Percentiles rank a stretch among this genome's conserved stretches.
Evolutionary conservation across 139 green algal species (phyloP).

Genomic region (Volvox reticuliferus): DNA sequence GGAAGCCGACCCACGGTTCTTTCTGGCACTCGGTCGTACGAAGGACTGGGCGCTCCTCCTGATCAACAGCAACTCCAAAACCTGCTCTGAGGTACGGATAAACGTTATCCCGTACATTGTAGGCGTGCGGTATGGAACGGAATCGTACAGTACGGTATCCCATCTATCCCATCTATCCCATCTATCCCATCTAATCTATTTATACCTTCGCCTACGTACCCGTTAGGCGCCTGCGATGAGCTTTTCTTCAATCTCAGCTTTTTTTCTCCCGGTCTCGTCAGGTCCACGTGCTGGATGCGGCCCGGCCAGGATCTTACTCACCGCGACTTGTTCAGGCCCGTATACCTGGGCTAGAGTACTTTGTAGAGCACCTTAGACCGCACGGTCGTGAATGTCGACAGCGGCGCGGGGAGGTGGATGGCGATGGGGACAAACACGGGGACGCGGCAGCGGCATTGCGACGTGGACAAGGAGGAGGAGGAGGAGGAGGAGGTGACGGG

Average conservation of each 20-base stretch:
- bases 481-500: not conserved
- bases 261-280: slow-evolving; percentile 33
- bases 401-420: not conserved
- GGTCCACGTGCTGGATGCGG: slow-evolving; percentile 70
- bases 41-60: slow-evolving; percentile 75
- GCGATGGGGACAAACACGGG: too few relatives aligned
- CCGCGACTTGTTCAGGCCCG: slow-evolving; percentile 59
- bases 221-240: too few relatives aligned
- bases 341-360: slow-evolving; percentile 78
- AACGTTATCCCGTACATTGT: too few relatives aligned
- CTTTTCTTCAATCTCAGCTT: not conserved
- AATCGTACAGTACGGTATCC: not conserved
- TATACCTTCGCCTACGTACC: too few relatives aligned
- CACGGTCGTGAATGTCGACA: not conserved
- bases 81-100: slow-evolving; percentile 66
- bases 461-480: not conserved
- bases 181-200: not conserved
- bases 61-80: slow-evolving; percentile 76
- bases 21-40: slow-evolving; percentile 68
- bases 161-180: not conserved
- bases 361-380: slow-evolving; percentile 74
- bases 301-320: not conserved
- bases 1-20: slow-evolving; percentile 67
- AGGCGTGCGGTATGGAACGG: too few relatives aligned
- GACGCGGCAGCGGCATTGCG: too few relatives aligned